Percentiles rank a stretch among this genome's conserved stretches.
phyloP scores from a whole-genome alignment of 2,329 filamentous ascomycete species.

The Cladosporium sp. region DNA sequence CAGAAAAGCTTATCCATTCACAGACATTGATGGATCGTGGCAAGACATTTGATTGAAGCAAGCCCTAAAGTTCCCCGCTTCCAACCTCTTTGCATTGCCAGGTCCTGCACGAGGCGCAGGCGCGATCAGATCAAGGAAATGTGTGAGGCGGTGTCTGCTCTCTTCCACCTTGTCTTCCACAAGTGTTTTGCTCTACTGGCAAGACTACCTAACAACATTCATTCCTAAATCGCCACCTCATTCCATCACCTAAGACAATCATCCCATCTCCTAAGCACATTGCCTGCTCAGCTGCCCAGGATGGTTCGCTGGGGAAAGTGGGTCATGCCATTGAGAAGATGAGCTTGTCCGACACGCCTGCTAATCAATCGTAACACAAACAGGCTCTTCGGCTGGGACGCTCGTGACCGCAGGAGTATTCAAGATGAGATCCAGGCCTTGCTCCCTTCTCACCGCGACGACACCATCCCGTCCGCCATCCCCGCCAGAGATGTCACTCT shows the following conservation, averaged over 20 bases:
- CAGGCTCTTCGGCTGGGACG: slow-evolving; percentile 26
- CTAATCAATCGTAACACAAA: neutral
- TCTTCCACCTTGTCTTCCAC: too few relatives aligned
- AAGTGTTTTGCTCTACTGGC: too few relatives aligned
- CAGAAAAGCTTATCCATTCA: too few relatives aligned
- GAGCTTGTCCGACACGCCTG: neutral
- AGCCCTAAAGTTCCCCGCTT: slow-evolving; percentile 2
- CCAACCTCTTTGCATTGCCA: slow-evolving; percentile 4
- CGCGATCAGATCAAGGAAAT: neutral
- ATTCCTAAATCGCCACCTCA: too few relatives aligned
- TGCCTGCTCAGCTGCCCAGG: slow-evolving; percentile 4
- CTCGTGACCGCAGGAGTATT: slow-evolving; percentile 35
- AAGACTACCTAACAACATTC: too few relatives aligned
- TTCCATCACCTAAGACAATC: too few relatives aligned
- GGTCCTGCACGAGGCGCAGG: slow-evolving; percentile 1
- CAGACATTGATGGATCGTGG: too few relatives aligned
- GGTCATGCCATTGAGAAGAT: slow-evolving; percentile 8
- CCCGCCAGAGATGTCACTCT: slow-evolving; percentile 80
- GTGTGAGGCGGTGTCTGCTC: neutral
- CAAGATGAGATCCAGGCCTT: slow-evolving; percentile 46
- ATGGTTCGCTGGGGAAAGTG: slow-evolving; percentile 22
- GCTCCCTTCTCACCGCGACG: slow-evolving; percentile 59
- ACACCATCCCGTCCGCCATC: slow-evolving; percentile 61
- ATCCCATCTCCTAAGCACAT: neutral
- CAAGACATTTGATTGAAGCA: too few relatives aligned